Conservation (phyloP, 768 basidiomycete genomes). For the Cystofilobasidium capitatum region DNA sequence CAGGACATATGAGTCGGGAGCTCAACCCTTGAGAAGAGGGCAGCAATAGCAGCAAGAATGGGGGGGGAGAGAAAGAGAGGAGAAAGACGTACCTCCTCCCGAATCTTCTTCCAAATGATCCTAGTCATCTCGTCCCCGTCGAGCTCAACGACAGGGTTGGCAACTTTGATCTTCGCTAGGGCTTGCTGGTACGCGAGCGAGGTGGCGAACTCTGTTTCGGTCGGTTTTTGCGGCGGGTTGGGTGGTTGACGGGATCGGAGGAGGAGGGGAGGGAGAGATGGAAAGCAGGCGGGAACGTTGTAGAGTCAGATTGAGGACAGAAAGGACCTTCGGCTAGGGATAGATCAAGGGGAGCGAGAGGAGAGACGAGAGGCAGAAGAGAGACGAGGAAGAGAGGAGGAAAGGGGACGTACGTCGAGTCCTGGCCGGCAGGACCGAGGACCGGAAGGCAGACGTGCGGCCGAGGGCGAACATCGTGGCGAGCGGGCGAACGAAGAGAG, state of each 20-base stretch:
- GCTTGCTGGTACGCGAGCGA: neutral
- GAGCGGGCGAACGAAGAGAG: neutral
- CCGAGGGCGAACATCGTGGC: neutral
- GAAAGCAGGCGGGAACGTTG: too few relatives aligned
- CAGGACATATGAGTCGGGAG: too few relatives aligned
- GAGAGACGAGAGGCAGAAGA: too few relatives aligned
- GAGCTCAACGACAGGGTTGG: slow-evolving; percentile 45
- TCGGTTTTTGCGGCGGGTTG: neutral
- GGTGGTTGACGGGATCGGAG: neutral
- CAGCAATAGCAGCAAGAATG: neutral
- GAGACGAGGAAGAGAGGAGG: too few relatives aligned
- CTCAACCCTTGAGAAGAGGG: neutral
- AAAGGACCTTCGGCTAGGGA: too few relatives aligned
- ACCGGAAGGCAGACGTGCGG: neutral
- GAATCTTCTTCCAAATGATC: slow-evolving; percentile 97
- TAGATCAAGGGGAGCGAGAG: too few relatives aligned
- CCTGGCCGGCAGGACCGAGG: neutral
- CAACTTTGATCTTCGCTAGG: slow-evolving; percentile 16
- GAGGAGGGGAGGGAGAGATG: neutral
- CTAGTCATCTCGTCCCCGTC: slow-evolving; percentile 99
- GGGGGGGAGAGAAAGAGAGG: neutral
- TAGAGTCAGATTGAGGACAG: neutral
- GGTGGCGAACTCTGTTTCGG: neutral
- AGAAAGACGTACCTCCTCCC: slow-evolving; percentile 63
- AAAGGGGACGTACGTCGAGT: too few relatives aligned